Evolutionary conservation across 805 yeast species (phyloP).

Genomic region (Yarrowia sp.): DNA sequence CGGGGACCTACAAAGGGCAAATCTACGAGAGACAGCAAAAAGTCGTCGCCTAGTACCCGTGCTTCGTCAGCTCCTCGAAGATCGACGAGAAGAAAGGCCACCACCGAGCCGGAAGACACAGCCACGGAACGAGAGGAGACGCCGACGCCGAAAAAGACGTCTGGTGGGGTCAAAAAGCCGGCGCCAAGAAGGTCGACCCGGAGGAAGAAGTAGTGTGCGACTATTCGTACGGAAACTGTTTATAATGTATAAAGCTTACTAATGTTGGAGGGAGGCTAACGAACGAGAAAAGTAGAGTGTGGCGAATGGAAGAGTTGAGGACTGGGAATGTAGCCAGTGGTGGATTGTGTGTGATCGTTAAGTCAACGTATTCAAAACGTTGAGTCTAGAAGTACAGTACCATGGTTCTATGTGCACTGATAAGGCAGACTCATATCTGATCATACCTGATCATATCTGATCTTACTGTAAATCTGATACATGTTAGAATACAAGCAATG

Average conservation of each 20-base stretch:
- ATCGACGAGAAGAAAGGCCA: slow-evolving; percentile 7
- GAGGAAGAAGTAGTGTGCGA: slow-evolving; percentile 16
- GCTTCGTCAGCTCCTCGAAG: slow-evolving; percentile 28
- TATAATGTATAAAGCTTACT: not conserved
- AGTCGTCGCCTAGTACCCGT: slow-evolving; percentile 24
- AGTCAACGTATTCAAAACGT: too few relatives aligned
- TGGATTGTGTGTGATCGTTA: too few relatives aligned
- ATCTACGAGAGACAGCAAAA: slow-evolving; percentile 1
- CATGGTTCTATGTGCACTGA: too few relatives aligned
- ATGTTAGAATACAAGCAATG: too few relatives aligned
- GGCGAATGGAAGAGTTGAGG: too few relatives aligned
- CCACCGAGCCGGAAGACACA: slow-evolving; percentile 28
- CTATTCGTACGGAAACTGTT: too few relatives aligned
- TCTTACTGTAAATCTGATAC: too few relatives aligned
- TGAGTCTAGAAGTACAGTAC: too few relatives aligned
- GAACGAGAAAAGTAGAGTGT: too few relatives aligned
- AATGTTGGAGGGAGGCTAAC: not conserved
- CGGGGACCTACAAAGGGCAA: slow-evolving; percentile 23
- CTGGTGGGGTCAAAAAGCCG: slow-evolving; percentile 31
- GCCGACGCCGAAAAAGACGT: slow-evolving; percentile 32
- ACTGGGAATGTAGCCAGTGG: too few relatives aligned
- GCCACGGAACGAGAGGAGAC: slow-evolving; percentile 29
- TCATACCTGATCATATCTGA: too few relatives aligned
- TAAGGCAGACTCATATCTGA: too few relatives aligned
- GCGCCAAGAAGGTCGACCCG: slow-evolving; percentile 18